A percentile compares a stretch with the other conserved stretches of the same genome.
phyloP scores from a whole-genome alignment of 208 protist genomes.

The Vickermania ingenoplastis region DNA sequence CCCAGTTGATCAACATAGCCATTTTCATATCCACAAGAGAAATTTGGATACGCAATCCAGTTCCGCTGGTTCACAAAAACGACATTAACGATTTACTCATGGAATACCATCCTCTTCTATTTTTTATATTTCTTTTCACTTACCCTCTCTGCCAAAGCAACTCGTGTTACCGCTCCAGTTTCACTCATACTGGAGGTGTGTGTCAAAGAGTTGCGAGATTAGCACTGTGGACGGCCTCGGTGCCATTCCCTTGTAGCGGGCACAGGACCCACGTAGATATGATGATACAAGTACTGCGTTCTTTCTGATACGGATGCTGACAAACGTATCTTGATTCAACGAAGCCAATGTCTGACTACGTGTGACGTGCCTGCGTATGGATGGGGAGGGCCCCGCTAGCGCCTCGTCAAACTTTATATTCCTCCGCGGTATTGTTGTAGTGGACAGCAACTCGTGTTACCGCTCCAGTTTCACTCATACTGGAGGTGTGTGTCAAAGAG shows the following conservation, averaged over 20 bases:
- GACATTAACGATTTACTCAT: not conserved
- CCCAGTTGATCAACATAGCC: not conserved
- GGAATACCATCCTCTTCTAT: not conserved
- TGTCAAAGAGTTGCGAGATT: constrained; percentile 5
- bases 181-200: constrained; percentile 1
- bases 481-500: constrained; percentile 4
- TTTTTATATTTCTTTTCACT: not conserved
- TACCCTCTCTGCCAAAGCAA: not conserved
- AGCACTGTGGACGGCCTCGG: not conserved
- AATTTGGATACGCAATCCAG: too few species aligned
- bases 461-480: not conserved
- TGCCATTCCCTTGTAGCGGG: not conserved
- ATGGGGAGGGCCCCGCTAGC: not conserved
- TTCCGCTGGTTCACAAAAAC: not conserved
- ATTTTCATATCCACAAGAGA: too few species aligned
- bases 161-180: constrained; percentile 6
- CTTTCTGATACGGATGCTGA: constrained; percentile 2
- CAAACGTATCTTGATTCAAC: constrained; percentile 6
- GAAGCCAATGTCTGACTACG: constrained; percentile 8
- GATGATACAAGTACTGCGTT: constrained; percentile 9
- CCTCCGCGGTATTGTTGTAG: not conserved
- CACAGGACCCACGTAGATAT: constrained; percentile 1
- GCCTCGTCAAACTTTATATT: not conserved
- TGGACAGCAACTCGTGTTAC: constrained; percentile 2
- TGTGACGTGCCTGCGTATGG: not conserved